phyloP scores from a whole-genome alignment of 1,284 basidiomycete species.

The Peniophora sp. region DNA sequence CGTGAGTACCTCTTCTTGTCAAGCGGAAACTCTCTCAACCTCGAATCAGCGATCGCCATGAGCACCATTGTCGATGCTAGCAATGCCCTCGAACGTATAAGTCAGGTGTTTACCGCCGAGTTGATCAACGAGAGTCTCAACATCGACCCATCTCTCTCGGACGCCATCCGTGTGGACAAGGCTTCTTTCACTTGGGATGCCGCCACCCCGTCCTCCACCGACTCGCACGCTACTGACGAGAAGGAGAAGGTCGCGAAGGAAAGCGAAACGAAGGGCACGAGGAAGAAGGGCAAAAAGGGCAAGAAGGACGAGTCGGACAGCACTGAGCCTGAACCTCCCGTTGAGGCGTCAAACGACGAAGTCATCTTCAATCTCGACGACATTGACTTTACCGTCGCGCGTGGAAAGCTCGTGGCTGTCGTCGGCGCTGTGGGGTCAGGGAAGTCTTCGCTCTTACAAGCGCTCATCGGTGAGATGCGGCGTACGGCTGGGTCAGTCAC shows the following conservation, averaged over 20 bases:
- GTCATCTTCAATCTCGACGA: conserved; percentile 49
- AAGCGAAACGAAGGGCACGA: conserved; percentile 2
- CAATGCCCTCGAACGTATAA: conserved; percentile 63
- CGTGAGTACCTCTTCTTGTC: conserved; percentile 29
- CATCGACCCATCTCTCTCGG: conserved; percentile 41
- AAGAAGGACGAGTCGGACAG: no score
- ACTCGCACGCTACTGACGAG: conserved; percentile 9
- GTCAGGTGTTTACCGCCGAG: conserved; percentile 75
- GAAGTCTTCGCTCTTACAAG: conserved; percentile 71
- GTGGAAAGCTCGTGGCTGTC: conserved; percentile 71
- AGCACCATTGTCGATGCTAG: conserved; percentile 72
- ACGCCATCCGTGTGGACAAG: conserved; percentile 57
- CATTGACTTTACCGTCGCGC: conserved; percentile 58
- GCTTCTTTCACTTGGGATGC: conserved; percentile 85
- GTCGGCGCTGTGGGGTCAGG: conserved; percentile 60
- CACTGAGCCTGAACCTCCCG: no score
- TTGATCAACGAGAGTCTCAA: conserved; percentile 48
- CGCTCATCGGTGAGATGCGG: conserved; percentile 78
- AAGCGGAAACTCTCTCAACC: background rate
- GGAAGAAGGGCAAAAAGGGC: no score
- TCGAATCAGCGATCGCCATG: conserved; percentile 58
- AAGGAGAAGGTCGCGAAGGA: conserved; percentile 12
- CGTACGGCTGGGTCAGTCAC: conserved; percentile 51
- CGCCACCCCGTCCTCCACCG: conserved; percentile 29
- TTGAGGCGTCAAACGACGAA: conserved; percentile 23